phyloP scores from a whole-genome alignment of 1,139 yeast genomes.

The Lipomyces yarrowii region DNA sequence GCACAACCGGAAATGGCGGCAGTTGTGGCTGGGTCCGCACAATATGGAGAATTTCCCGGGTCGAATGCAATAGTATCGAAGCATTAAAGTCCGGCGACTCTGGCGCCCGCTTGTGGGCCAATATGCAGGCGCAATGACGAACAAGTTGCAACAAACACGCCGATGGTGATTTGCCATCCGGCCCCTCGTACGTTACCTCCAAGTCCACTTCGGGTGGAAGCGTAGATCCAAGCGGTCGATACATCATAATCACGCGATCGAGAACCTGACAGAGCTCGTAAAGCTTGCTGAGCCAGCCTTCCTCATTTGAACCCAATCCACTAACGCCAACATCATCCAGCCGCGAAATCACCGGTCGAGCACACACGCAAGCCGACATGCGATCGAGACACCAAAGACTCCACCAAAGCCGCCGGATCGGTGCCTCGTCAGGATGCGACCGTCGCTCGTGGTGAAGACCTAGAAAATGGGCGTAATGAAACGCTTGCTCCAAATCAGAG shows the following conservation, averaged over 20 bases:
- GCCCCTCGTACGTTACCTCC: constrained; percentile 18
- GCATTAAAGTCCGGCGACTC: constrained; percentile 26
- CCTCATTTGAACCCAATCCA: constrained; percentile 38
- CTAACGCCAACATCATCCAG: constrained; percentile 41
- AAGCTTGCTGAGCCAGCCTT: constrained; percentile 35
- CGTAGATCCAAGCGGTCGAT: constrained; percentile 39
- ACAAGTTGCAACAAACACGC: constrained; percentile 33
- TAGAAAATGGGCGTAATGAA: constrained; percentile 43
- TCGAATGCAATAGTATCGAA: constrained; percentile 31
- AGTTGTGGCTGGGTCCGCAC: constrained; percentile 35
- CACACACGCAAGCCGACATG: constrained; percentile 42
- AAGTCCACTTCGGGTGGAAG: constrained; percentile 29
- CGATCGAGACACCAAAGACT: constrained; percentile 45
- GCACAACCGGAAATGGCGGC: constrained; percentile 38
- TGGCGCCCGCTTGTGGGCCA: constrained; percentile 36
- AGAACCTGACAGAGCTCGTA: constrained; percentile 39
- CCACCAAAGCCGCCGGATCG: constrained; percentile 43
- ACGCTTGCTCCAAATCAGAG: constrained; percentile 41
- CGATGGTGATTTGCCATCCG: constrained; percentile 20
- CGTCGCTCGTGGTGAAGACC: constrained; percentile 43
- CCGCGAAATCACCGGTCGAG: constrained; percentile 41
- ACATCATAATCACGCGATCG: constrained; percentile 42
- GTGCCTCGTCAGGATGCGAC: constrained; percentile 32
- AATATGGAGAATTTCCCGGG: constrained; percentile 35
- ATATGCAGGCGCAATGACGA: constrained; percentile 34